Conservation (phyloP, 164 flowering plant genomes). For the Chimonanthus salicifolius region DNA sequence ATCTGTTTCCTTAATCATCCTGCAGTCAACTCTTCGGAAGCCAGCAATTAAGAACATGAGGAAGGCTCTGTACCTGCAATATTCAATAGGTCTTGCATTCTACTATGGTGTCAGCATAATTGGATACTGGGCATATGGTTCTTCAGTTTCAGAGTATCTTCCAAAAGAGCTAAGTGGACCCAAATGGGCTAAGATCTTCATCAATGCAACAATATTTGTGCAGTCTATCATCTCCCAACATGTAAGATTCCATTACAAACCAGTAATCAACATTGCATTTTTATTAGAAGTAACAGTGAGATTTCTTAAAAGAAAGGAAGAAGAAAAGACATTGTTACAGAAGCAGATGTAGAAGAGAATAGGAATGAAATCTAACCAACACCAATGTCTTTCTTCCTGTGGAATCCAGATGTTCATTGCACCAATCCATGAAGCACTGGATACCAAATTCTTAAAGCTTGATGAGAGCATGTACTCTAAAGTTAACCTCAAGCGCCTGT, state of each 20-base stretch:
- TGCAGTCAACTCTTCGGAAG: slow-evolving; percentile 47
- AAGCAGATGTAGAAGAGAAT: neutral
- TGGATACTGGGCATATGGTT: slow-evolving; percentile 67
- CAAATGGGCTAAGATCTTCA: slow-evolving; percentile 38
- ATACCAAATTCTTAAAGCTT: slow-evolving; percentile 38
- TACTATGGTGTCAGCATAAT: slow-evolving; percentile 47
- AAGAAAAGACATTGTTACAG: neutral
- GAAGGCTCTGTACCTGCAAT: slow-evolving; percentile 43
- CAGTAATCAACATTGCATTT: no score
- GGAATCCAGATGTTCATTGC: slow-evolving; percentile 34
- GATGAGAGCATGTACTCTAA: slow-evolving; percentile 25
- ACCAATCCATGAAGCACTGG: slow-evolving; percentile 53
- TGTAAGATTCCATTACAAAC: slow-evolving; percentile 22
- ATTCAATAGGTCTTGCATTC: slow-evolving; percentile 35
- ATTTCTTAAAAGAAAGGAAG: neutral
- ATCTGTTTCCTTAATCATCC: neutral
- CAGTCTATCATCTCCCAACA: slow-evolving; percentile 50
- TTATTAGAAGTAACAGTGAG: no score
- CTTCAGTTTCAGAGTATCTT: slow-evolving; percentile 42
- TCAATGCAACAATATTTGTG: slow-evolving; percentile 36
- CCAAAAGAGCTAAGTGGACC: slow-evolving; percentile 47
- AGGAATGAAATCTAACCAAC: neutral
- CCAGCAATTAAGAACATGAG: slow-evolving; percentile 57
- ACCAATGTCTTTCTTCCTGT: neutral
- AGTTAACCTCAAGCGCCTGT: slow-evolving; percentile 28